These are phyloP conservation scores for Penicillium maclennaniae DNA, from an alignment of 495 filamentous ascomycete genomes.

Conservation along the genomic window DNA sequence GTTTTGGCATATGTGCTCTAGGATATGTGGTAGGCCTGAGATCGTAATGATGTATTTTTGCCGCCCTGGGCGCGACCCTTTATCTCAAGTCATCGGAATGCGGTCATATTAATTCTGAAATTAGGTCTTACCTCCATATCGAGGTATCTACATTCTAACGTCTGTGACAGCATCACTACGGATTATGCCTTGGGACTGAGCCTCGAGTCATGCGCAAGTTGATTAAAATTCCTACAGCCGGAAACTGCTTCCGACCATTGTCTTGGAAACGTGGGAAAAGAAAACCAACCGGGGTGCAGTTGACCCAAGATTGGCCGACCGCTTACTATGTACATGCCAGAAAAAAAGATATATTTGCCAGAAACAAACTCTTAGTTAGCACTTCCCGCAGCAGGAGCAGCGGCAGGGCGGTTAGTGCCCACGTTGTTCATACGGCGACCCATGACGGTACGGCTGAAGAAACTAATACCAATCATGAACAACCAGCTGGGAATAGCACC, in stretches of 20 bases:
- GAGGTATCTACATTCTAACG: no score
- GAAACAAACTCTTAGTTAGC: constrained; percentile 21
- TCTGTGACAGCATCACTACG: background rate
- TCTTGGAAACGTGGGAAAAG: background rate
- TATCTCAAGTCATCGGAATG: no score
- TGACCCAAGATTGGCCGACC: constrained; percentile 7
- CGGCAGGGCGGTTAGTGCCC: constrained; percentile 24
- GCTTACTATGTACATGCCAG: constrained; percentile 25
- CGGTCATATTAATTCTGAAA: no score
- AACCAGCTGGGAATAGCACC: constrained; percentile 61
- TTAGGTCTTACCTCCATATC: no score
- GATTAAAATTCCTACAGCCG: constrained; percentile 7
- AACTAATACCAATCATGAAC: constrained; percentile 76
- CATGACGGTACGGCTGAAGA: constrained; percentile 82
- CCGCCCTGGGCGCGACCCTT: no score
- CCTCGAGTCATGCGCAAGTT: background rate
- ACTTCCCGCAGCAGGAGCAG: constrained; percentile 22
- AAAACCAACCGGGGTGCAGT: constrained; percentile 18
- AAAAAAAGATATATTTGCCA: constrained; percentile 6
- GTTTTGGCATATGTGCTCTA: background rate
- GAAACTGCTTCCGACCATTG: background rate
- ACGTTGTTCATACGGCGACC: constrained; percentile 38
- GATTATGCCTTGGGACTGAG: background rate
- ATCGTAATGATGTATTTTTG: background rate
- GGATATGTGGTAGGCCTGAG: background rate